phyloP scores from a whole-genome alignment of 2,329 filamentous ascomycete genomes.

The Claviceps africana region DNA sequence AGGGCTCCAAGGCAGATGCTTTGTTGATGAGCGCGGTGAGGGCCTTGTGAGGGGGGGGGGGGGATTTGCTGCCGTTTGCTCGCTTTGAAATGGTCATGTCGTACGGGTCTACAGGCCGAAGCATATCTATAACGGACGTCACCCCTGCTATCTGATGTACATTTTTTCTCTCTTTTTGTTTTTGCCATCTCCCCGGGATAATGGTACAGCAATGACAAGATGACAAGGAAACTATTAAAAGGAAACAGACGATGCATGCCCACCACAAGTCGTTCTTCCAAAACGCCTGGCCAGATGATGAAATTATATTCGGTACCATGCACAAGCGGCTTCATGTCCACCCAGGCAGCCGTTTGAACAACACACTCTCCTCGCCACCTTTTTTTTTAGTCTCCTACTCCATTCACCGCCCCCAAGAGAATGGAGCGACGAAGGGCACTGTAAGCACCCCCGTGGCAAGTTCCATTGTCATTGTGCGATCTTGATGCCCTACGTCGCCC shows the following conservation, averaged over 20 bases:
- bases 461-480: neutral
- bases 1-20: constrained; percentile 61
- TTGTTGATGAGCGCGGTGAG: constrained; percentile 54
- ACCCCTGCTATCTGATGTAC: constrained; percentile 18
- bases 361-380: neutral
- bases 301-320: constrained; percentile 20
- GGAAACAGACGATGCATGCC: constrained; percentile 12
- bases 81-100: neutral
- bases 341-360: neutral
- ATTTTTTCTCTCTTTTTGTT: constrained; percentile 8
- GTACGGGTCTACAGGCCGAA: constrained; percentile 4
- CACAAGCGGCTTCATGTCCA: constrained; percentile 7
- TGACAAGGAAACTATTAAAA: neutral
- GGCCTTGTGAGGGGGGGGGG: neutral
- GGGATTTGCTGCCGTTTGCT: no score
- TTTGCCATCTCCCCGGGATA: constrained; percentile 12
- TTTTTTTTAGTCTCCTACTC: neutral
- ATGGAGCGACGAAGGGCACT: neutral
- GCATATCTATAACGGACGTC: constrained; percentile 6
- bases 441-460: neutral
- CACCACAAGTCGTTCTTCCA: constrained; percentile 20
- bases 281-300: constrained; percentile 27
- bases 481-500: neutral
- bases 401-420: neutral
- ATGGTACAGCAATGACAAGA: constrained; percentile 19